Conservation (phyloP, 768 basidiomycete species). For the Agaricus subrufescens region DNA sequence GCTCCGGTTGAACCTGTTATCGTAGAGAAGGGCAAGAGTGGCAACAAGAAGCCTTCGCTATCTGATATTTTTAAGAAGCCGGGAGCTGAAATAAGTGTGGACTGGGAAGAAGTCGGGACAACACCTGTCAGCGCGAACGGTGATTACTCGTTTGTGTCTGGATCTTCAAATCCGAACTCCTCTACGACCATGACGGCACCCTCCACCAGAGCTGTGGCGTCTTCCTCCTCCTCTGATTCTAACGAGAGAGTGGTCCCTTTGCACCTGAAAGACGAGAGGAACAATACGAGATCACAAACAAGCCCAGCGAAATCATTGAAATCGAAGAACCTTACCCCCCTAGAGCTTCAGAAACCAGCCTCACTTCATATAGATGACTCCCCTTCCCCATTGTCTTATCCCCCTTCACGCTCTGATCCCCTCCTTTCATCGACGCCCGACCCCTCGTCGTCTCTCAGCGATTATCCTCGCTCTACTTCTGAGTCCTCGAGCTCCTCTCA, state of each 20-base stretch:
- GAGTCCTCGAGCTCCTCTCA: slow-evolving; percentile 71
- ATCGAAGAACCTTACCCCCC: slow-evolving; percentile 32
- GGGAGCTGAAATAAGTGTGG: slow-evolving; percentile 49
- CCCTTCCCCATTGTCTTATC: slow-evolving; percentile 33
- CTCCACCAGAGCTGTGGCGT: slow-evolving; percentile 2
- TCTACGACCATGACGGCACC: slow-evolving; percentile 4
- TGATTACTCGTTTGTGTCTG: slow-evolving; percentile 1
- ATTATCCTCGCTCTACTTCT: slow-evolving; percentile 68
- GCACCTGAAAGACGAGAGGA: slow-evolving; percentile 10
- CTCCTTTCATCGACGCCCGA: slow-evolving; percentile 67
- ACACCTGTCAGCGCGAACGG: slow-evolving; percentile 41
- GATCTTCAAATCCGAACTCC: slow-evolving; percentile 6
- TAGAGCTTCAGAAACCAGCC: slow-evolving; percentile 16
- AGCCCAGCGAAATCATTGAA: slow-evolving; percentile 40
- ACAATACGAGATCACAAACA: slow-evolving; percentile 15
- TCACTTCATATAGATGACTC: slow-evolving; percentile 21
- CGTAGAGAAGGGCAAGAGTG: slow-evolving; percentile 16
- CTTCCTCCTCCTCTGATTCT: slow-evolving; percentile 10
- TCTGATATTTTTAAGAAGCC: slow-evolving; percentile 63
- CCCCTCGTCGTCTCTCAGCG: slow-evolving; percentile 72
- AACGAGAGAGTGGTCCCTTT: slow-evolving; percentile 5
- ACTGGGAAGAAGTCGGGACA: slow-evolving; percentile 62
- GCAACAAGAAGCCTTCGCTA: slow-evolving; percentile 60
- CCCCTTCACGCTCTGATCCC: slow-evolving; percentile 49
- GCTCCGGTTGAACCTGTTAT: neutral